A percentile compares a stretch with the other conserved stretches of the same genome.
These are phyloP conservation scores for Phanerochaete sordida DNA, from an alignment of 768 basidiomycete genomes.

Conservation along the genomic window DNA sequence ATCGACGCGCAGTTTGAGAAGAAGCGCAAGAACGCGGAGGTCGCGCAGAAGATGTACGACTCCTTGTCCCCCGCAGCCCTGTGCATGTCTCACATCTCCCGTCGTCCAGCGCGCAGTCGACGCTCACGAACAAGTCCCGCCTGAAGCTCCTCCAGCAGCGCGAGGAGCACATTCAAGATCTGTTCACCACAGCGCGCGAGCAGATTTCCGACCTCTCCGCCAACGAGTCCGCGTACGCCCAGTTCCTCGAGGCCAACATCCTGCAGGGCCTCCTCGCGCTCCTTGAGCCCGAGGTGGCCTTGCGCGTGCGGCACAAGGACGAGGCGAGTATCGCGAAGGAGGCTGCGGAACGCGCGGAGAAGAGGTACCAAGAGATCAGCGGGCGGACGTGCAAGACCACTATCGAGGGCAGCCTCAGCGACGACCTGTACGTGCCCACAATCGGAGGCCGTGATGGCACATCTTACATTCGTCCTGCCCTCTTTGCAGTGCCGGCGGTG, in stretches of 20 bases:
- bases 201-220: conserved; percentile 59
- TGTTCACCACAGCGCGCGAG: conserved; percentile 72
- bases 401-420: conserved; percentile 58
- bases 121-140: conserved; percentile 94
- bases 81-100: not conserved
- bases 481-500: conserved; percentile 70
- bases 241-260: conserved; percentile 82
- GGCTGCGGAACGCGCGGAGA: conserved; percentile 62
- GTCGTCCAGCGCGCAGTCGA: conserved; percentile 78
- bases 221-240: conserved; percentile 66
- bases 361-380: conserved; percentile 72
- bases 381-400: conserved; percentile 59
- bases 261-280: conserved; percentile 83
- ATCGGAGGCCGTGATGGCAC: not conserved
- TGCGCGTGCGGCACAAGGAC: conserved; percentile 71
- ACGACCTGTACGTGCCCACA: conserved; percentile 55
- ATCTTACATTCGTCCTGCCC: not conserved
- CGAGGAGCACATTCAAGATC: conserved; percentile 88
- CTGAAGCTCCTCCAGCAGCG: conserved; percentile 85
- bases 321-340: conserved; percentile 45
- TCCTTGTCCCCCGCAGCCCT: not conserved
- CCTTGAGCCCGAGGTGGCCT: conserved; percentile 67
- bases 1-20: conserved; percentile 96
- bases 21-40: conserved; percentile 91
- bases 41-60: conserved; percentile 92